These are phyloP conservation scores for Podaxis carcinomalis DNA, from an alignment of 768 basidiomycete species.

Conservation along the genomic window DNA sequence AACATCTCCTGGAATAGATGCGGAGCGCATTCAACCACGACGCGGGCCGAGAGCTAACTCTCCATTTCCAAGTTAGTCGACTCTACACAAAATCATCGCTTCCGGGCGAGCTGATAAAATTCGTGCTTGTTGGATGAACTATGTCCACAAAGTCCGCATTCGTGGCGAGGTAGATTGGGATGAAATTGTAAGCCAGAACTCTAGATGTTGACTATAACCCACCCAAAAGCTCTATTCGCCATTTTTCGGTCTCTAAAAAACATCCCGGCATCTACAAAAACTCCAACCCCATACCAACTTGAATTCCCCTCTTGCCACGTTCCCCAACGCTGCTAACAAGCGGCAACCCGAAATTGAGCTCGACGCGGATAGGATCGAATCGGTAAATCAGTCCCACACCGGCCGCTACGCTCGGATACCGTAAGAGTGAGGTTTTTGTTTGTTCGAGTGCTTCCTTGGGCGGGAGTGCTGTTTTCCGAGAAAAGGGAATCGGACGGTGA, in stretches of 20 bases:
- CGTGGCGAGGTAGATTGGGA: not conserved
- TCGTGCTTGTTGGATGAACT: not conserved
- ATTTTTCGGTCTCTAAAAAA: no score
- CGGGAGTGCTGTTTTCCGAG: constrained; percentile 1
- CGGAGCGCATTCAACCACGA: no score
- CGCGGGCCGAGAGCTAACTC: no score
- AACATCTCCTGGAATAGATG: not conserved
- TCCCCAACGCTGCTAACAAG: constrained; percentile 67
- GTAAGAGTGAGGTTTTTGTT: not conserved
- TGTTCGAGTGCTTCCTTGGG: constrained; percentile 4
- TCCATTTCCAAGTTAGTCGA: no score
- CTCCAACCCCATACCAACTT: constrained; percentile 78
- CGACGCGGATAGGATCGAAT: constrained; percentile 80
- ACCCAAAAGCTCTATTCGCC: not conserved
- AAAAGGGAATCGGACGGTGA: not conserved
- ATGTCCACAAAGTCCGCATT: not conserved
- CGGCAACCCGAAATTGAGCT: constrained; percentile 86
- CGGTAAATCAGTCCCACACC: constrained; percentile 83
- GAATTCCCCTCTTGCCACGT: constrained; percentile 63
- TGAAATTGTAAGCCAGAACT: not conserved
- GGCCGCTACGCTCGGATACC: constrained; percentile 44
- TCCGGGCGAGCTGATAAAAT: not conserved
- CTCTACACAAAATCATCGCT: no score
- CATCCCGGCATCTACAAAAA: constrained; percentile 45
- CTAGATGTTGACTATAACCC: not conserved